A percentile compares a stretch with the other conserved stretches of the same genome.
Conservation (phyloP, 2,329 filamentous ascomycete genomes). For the Achaetomium macrosporum region DNA sequence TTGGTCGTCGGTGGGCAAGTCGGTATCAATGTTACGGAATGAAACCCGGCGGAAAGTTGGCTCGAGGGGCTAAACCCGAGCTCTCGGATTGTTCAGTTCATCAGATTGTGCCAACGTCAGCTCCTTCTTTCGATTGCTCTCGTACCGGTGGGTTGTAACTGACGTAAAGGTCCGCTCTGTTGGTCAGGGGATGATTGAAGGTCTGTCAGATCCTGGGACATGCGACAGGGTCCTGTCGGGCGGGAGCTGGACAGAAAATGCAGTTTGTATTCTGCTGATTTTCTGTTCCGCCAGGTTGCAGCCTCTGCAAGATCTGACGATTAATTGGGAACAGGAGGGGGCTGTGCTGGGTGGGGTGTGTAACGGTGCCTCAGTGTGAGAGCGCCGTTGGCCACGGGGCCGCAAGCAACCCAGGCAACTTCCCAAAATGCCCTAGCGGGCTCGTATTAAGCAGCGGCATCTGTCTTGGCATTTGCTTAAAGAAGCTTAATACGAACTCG, state of each 20-base stretch:
- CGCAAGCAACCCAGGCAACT: background rate
- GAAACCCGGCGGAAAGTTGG: background rate
- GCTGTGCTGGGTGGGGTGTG: conserved; percentile 3
- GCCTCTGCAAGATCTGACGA: background rate
- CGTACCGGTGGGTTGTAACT: background rate
- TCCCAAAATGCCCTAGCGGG: background rate
- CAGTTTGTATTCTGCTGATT: background rate
- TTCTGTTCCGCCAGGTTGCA: background rate
- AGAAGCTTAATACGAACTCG: no score
- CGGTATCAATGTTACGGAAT: background rate
- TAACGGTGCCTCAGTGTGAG: background rate
- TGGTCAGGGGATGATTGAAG: background rate
- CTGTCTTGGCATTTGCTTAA: background rate
- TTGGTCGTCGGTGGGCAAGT: background rate
- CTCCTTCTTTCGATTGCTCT: background rate
- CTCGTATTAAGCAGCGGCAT: conserved; percentile 1
- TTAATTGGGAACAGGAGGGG: background rate
- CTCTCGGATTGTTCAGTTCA: background rate
- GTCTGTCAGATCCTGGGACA: background rate
- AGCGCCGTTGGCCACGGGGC: background rate
- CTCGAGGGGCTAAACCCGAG: conserved; percentile 3
- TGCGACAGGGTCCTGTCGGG: background rate
- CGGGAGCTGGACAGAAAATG: background rate
- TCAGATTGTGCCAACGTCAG: background rate
- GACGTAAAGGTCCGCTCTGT: conserved; percentile 11